Conservation (phyloP, 768 basidiomycete species). For the Lyophyllum shimeji region DNA sequence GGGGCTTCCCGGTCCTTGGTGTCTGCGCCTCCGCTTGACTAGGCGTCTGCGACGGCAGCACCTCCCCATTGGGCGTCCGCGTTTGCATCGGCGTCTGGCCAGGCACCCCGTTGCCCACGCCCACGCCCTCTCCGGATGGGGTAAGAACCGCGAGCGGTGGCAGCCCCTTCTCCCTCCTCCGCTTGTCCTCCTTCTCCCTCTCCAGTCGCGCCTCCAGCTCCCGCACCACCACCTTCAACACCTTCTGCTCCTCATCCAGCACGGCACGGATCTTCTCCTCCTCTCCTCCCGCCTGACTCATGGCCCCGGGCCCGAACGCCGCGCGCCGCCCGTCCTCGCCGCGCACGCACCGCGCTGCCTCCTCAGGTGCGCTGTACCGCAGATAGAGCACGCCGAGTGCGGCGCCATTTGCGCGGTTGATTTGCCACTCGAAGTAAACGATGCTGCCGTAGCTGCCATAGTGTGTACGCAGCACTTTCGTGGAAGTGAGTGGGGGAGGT, state of each 20-base stretch:
- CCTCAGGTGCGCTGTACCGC: slow-evolving; percentile 60
- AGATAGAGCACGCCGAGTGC: slow-evolving; percentile 82
- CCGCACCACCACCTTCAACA: slow-evolving; percentile 62
- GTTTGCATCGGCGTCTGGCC: slow-evolving; percentile 6
- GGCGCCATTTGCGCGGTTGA: slow-evolving; percentile 78
- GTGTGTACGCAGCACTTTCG: slow-evolving; percentile 60
- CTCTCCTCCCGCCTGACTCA: slow-evolving; percentile 32
- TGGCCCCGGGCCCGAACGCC: slow-evolving; percentile 28
- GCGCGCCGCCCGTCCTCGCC: slow-evolving; percentile 66
- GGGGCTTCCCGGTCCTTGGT: neutral
- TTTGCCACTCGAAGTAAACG: slow-evolving; percentile 81
- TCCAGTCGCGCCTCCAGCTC: slow-evolving; percentile 64
- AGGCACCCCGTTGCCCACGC: neutral
- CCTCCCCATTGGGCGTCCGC: neutral
- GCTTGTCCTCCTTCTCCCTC: slow-evolving; percentile 49
- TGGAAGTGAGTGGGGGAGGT: slow-evolving; percentile 70
- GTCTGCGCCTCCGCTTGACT: neutral
- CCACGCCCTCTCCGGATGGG: neutral
- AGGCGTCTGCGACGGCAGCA: neutral
- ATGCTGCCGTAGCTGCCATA: slow-evolving; percentile 66
- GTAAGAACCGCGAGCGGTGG: neutral
- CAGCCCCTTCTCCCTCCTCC: slow-evolving; percentile 27
- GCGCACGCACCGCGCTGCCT: slow-evolving; percentile 66
- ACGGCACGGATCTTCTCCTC: slow-evolving; percentile 71
- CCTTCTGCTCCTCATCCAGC: slow-evolving; percentile 73